These are phyloP conservation scores for Naegleria lovaniensis DNA, from an alignment of 208 protist species.

Conservation along the genomic window DNA sequence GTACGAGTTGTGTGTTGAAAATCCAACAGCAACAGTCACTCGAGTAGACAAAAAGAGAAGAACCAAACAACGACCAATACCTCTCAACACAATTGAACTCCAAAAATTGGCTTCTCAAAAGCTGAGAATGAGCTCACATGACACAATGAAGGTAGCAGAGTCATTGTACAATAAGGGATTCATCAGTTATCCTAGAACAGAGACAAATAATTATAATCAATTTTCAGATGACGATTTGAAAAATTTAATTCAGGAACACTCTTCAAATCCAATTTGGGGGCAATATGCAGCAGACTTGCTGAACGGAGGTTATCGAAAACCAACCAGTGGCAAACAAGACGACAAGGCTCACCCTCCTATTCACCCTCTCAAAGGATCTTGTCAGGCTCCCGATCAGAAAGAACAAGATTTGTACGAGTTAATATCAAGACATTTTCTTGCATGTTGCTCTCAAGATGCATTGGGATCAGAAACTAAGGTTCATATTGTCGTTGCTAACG, in stretches of 20 bases:
- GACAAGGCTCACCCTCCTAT: slow-evolving; percentile 98
- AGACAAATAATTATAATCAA: slow-evolving; percentile 49
- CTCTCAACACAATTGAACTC: slow-evolving; percentile 94
- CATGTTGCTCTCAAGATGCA: slow-evolving; percentile 86
- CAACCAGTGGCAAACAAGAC: slow-evolving; percentile 82
- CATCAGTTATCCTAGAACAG: slow-evolving; percentile 92
- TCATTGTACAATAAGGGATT: slow-evolving; percentile 78
- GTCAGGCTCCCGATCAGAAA: slow-evolving; percentile 35
- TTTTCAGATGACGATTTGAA: slow-evolving; percentile 33
- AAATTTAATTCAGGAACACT: slow-evolving; percentile 40
- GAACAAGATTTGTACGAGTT: slow-evolving; percentile 84
- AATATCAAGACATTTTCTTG: slow-evolving; percentile 93
- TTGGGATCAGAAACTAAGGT: slow-evolving; percentile 74
- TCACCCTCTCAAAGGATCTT: slow-evolving; percentile 75
- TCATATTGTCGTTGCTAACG: slow-evolving; percentile 57
- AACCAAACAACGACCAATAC: slow-evolving; percentile 67
- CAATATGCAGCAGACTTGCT: slow-evolving; percentile 47
- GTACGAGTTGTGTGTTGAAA: slow-evolving; percentile 57
- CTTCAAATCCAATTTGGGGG: slow-evolving; percentile 46
- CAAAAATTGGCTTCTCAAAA: slow-evolving; percentile 87
- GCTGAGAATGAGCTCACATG: slow-evolving; percentile 78
- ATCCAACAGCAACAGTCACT: slow-evolving; percentile 47
- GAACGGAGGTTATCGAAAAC: slow-evolving; percentile 67
- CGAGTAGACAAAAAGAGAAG: slow-evolving; percentile 40
- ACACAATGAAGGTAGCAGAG: slow-evolving; percentile 88